These are phyloP conservation scores for Parathielavia appendiculata DNA, from an alignment of 495 filamentous ascomycete species.

Conservation along the genomic window DNA sequence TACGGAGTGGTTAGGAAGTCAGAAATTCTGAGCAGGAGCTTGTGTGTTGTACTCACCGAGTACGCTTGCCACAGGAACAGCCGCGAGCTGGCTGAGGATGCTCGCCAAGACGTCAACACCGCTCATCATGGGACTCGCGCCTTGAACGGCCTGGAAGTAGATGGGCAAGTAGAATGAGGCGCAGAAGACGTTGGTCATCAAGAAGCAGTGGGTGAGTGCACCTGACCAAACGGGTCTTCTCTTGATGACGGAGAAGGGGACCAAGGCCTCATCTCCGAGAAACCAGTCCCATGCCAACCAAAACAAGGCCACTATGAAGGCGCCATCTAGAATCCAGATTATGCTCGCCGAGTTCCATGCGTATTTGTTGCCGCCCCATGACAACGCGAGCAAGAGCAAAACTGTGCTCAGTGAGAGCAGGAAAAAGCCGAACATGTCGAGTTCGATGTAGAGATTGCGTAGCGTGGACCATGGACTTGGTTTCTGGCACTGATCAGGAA, in stretches of 20 bases:
- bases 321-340: constrained; percentile 60
- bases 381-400: constrained; percentile 65
- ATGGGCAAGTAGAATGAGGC: constrained; percentile 58
- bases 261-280: constrained; percentile 59
- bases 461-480: constrained; percentile 31
- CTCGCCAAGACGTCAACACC: constrained; percentile 50
- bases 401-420: constrained; percentile 63
- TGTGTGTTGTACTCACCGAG: constrained; percentile 32
- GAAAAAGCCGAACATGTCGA: constrained; percentile 62
- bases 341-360: constrained; percentile 58
- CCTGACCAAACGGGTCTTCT: constrained; percentile 55
- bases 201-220: constrained; percentile 46
- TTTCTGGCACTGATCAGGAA: constrained; percentile 44
- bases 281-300: constrained; percentile 58
- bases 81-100: constrained; percentile 36
- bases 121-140: constrained; percentile 44
- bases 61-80: constrained; percentile 50
- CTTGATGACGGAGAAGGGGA: constrained; percentile 61
- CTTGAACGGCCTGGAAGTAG: constrained; percentile 65
- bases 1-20: constrained; percentile 30
- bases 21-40: constrained; percentile 19
- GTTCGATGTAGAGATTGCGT: constrained; percentile 42
- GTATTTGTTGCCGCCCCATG: constrained; percentile 70
- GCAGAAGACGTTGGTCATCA: constrained; percentile 55
- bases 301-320: constrained; percentile 49